Evolutionary conservation across 352 stramenopile genomes (phyloP).

Genomic region (Phytophthora vignae): DNA sequence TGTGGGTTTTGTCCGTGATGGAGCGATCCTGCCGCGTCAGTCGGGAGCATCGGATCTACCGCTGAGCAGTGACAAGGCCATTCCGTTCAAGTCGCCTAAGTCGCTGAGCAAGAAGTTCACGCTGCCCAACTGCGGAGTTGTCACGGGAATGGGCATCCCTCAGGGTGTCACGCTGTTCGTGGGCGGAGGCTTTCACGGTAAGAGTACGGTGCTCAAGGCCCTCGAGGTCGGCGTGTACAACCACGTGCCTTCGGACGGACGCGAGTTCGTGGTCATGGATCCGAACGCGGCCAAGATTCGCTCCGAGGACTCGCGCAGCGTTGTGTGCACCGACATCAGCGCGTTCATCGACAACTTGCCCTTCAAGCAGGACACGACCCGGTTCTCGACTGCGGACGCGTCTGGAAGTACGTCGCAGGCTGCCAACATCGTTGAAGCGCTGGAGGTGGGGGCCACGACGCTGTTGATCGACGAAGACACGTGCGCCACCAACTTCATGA

Average conservation of each 20-base stretch:
- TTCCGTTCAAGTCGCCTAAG: conserved; percentile 89
- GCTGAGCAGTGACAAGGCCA: conserved; percentile 47
- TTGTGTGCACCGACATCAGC: conserved; percentile 93
- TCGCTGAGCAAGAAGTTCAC: conserved; percentile 85
- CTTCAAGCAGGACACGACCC: conserved; percentile 92
- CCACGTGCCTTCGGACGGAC: conserved; percentile 94
- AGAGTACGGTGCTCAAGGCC: conserved; percentile 96
- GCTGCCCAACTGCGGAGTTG: conserved; percentile 83
- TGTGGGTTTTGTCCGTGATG: conserved; percentile 94
- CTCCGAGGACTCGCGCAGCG: conserved; percentile 94
- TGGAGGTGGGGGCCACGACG: conserved; percentile 91
- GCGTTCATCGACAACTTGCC: conserved; percentile 98
- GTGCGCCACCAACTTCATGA: conserved; percentile 99
- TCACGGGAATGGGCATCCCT: conserved; percentile 95
- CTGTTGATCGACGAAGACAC: conserved; percentile 98
- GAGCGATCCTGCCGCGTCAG: conserved; percentile 91
- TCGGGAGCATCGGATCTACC: conserved; percentile 72
- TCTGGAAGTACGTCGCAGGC: conserved; percentile 97
- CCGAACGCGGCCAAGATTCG: conserved; percentile 94
- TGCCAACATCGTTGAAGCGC: conserved; percentile 95
- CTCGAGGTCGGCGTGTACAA: conserved; percentile 97
- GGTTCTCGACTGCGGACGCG: conserved; percentile 94
- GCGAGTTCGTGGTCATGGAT: conserved; percentile 94
- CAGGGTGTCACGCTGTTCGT: conserved; percentile 96
- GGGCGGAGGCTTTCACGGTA: conserved; percentile 97